A percentile compares a stretch with the other conserved stretches of the same genome.
These are phyloP conservation scores for Mycena capillaripes DNA, from an alignment of 768 basidiomycete species.

Conservation along the genomic window DNA sequence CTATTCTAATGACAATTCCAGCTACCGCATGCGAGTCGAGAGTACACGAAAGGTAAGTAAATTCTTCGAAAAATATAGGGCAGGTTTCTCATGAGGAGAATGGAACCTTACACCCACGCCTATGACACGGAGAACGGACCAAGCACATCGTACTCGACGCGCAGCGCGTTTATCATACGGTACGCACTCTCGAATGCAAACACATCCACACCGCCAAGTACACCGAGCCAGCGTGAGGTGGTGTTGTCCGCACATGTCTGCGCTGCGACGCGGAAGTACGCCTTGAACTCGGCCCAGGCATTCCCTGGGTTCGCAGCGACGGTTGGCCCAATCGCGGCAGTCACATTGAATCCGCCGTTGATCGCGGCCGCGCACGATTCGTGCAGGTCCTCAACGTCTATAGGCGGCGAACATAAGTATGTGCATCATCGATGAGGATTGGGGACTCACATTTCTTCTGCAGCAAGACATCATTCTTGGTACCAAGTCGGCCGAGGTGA, in stretches of 20 bases:
- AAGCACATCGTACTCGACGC: constrained; percentile 10
- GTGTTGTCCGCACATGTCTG: no score
- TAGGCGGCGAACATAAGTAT: not conserved
- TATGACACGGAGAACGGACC: not conserved
- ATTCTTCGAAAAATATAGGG: no score
- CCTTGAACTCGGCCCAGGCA: no score
- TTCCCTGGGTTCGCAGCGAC: no score
- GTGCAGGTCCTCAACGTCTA: constrained; percentile 9
- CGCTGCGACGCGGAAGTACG: no score
- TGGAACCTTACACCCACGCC: no score
- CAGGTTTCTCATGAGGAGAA: no score
- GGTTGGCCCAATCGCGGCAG: no score
- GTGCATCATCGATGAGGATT: not conserved
- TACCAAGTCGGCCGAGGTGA: constrained; percentile 7
- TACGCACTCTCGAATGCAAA: constrained; percentile 12
- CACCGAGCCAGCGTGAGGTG: no score
- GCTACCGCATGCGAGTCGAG: constrained; percentile 7
- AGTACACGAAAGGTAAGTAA: not conserved
- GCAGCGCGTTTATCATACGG: constrained; percentile 4
- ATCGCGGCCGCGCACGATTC: constrained; percentile 3
- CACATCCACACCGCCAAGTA: no score
- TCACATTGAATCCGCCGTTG: no score
- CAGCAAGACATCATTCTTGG: constrained; percentile 12
- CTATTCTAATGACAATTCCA: not conserved
- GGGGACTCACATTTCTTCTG: constrained; percentile 18